Percentiles rank a stretch among this genome's conserved stretches.
Conservation (phyloP, 2,329 filamentous ascomycete species). For the Fusarium virguliforme region DNA sequence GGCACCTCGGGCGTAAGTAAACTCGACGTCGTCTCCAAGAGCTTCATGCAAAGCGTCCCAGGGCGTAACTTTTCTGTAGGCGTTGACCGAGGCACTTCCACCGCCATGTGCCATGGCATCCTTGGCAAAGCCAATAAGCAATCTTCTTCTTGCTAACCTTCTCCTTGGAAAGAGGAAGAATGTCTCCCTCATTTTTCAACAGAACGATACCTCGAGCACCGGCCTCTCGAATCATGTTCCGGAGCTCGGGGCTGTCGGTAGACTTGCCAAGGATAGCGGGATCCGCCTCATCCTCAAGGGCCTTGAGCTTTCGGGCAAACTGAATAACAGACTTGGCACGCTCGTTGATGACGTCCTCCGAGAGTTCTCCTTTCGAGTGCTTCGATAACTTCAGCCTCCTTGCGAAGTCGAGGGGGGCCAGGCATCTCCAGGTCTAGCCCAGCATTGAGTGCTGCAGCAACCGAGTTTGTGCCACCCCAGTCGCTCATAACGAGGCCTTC, state of each 20-base stretch:
- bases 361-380: slow-evolving; percentile 45
- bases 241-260: slow-evolving; percentile 47
- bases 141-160: slow-evolving; percentile 47
- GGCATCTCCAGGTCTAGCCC: slow-evolving; percentile 58
- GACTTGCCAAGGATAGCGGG: slow-evolving; percentile 11
- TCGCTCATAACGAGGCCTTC: slow-evolving; percentile 65
- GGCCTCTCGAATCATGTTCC: slow-evolving; percentile 47
- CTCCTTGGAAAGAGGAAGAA: slow-evolving; percentile 65
- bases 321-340: slow-evolving; percentile 53
- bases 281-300: slow-evolving; percentile 33
- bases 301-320: slow-evolving; percentile 50
- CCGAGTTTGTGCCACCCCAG: slow-evolving; percentile 60
- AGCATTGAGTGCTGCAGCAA: slow-evolving; percentile 53
- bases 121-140: slow-evolving; percentile 55
- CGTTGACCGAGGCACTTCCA: slow-evolving; percentile 53
- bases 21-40: slow-evolving; percentile 41
- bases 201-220: slow-evolving; percentile 71
- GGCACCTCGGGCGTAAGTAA: slow-evolving; percentile 48
- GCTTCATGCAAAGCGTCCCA: slow-evolving; percentile 52
- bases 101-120: slow-evolving; percentile 54
- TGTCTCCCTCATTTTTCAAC: slow-evolving; percentile 72
- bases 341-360: slow-evolving; percentile 47
- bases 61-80: slow-evolving; percentile 54
- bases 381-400: slow-evolving; percentile 44
- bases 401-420: slow-evolving; percentile 53